phyloP scores from a whole-genome alignment of 225 moss, liverwort and hornwort species.

The Pseudisothecium myosuroides region DNA sequence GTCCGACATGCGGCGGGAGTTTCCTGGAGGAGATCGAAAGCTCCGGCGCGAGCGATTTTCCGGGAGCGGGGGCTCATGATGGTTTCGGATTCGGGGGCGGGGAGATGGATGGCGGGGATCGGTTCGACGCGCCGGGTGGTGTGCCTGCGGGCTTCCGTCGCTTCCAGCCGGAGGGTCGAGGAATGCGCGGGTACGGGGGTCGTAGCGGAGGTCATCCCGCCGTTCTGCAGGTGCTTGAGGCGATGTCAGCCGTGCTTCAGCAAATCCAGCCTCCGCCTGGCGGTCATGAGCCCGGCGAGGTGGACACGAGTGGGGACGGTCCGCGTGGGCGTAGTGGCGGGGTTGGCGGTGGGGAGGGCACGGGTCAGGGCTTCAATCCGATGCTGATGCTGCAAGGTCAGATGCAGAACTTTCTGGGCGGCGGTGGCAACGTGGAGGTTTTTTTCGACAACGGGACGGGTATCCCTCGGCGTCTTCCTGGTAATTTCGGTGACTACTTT shows the following conservation, averaged over 20 bases:
- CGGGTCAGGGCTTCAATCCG: constrained; percentile 46
- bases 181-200: constrained; percentile 4
- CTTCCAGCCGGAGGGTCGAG: constrained; percentile 31
- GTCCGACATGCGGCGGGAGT: constrained; percentile 54
- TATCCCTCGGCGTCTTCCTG: constrained; percentile 65
- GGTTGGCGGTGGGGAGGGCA: constrained; percentile 11
- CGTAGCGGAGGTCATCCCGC: constrained; percentile 46
- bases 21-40: constrained; percentile 63
- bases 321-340: constrained; percentile 1
- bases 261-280: constrained; percentile 46
- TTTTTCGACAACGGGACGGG: constrained; percentile 96
- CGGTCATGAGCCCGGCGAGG: constrained; percentile 50
- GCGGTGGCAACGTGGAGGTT: constrained; percentile 86
- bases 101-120: constrained; percentile 26
- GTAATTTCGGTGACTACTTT: constrained; percentile 93
- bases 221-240: constrained; percentile 73
- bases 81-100: constrained; percentile 34
- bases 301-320: constrained; percentile 19
- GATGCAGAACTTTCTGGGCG: constrained; percentile 80
- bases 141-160: constrained; percentile 63
- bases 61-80: constrained; percentile 20
- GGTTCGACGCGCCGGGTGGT: constrained; percentile 31
- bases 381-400: constrained; percentile 80
- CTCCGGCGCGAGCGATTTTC: constrained; percentile 33
- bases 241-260: constrained; percentile 90